phyloP scores from a whole-genome alignment of 768 basidiomycete species.

The Leccinum disarticulatum region DNA sequence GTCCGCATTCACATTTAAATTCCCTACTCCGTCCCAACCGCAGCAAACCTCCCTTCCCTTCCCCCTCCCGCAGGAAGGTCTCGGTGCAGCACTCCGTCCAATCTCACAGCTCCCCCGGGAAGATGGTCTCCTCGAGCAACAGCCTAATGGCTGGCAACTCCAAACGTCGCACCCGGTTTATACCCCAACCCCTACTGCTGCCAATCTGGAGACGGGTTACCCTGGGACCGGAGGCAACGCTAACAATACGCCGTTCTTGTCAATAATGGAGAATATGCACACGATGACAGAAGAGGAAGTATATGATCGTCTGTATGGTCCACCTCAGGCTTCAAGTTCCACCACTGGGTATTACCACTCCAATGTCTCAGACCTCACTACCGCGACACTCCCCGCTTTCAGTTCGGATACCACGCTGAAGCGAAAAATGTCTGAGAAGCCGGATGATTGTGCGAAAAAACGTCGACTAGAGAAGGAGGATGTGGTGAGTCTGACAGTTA shows the following conservation, averaged over 20 bases:
- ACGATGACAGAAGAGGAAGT: too few species aligned
- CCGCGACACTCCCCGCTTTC: background rate
- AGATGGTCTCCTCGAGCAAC: background rate
- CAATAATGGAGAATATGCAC: too few species aligned
- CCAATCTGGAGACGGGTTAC: background rate
- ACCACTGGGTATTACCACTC: too few species aligned
- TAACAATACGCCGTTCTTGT: background rate
- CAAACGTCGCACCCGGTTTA: too few species aligned
- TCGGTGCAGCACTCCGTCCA: background rate
- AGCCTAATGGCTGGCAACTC: too few species aligned
- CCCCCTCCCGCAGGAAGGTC: background rate
- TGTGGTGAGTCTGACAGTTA: background rate
- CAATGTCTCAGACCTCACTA: too few species aligned
- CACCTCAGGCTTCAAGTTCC: too few species aligned
- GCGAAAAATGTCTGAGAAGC: background rate
- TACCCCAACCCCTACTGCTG: background rate
- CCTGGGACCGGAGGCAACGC: fast-evolving
- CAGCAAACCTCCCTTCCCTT: background rate
- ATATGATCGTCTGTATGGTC: too few species aligned
- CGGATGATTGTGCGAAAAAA: background rate
- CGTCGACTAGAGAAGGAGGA: background rate
- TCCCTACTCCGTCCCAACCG: background rate
- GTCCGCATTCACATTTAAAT: background rate
- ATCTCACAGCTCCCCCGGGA: background rate
- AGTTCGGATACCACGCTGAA: background rate